Evolutionary conservation across 2,329 filamentous ascomycete species (phyloP).

Genomic region (Ophiostoma sp.): DNA sequence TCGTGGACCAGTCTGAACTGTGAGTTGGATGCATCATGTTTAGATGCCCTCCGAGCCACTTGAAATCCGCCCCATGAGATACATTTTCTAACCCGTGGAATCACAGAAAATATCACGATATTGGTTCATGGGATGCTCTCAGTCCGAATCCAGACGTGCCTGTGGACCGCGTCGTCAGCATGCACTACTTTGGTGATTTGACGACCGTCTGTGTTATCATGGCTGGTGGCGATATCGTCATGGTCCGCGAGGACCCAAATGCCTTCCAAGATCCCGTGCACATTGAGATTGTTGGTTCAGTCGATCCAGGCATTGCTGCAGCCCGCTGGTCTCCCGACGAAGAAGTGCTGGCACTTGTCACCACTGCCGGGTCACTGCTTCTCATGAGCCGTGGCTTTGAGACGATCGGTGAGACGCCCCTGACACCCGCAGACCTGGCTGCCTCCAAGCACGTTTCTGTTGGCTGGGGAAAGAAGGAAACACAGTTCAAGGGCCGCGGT

Average conservation of each 20-base stretch:
- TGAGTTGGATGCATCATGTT: neutral
- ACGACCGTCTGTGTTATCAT: conserved; percentile 74
- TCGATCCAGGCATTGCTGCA: conserved; percentile 84
- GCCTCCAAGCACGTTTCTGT: conserved; percentile 93
- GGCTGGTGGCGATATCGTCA: conserved; percentile 83
- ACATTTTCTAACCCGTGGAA: neutral
- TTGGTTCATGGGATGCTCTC: conserved; percentile 86
- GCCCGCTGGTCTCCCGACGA: conserved; percentile 94
- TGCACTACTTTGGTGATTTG: conserved; percentile 82
- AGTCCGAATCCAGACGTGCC: conserved; percentile 69
- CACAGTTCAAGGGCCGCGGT: conserved; percentile 90
- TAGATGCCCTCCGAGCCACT: no score
- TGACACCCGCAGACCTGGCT: conserved; percentile 71
- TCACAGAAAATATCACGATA: conserved; percentile 34
- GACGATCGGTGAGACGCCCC: conserved; percentile 65
- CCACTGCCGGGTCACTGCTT: conserved; percentile 65
- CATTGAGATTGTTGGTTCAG: conserved; percentile 91
- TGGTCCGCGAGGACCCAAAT: conserved; percentile 62
- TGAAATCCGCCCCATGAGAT: no score
- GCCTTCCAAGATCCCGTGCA: conserved; percentile 59
- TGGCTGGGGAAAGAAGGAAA: conserved; percentile 97
- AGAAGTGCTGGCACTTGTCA: conserved; percentile 78
- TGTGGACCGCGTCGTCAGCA: conserved; percentile 67
- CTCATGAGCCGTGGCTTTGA: conserved; percentile 94
- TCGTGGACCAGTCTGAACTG: conserved; percentile 33